phyloP scores from a whole-genome alignment of 768 basidiomycete species.

The Naematelia encephala region DNA sequence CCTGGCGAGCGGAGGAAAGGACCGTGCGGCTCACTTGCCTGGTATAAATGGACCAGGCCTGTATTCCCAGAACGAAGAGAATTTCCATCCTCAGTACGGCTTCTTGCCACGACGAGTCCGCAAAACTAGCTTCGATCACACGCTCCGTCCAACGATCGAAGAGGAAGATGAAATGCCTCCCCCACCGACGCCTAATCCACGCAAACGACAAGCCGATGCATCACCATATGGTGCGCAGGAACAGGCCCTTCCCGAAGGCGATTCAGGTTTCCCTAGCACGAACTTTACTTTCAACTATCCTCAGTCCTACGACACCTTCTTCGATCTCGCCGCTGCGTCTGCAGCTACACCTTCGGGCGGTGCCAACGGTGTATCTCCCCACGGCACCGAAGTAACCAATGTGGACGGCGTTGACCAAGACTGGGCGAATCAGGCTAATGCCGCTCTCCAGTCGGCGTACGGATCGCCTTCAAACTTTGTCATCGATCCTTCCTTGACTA shows the following conservation, averaged over 20 bases:
- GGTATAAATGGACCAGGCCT: slow-evolving; percentile 48
- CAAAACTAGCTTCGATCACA: slow-evolving; percentile 94
- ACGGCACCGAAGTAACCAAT: neutral
- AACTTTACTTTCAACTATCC: slow-evolving; percentile 50
- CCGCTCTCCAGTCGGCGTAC: slow-evolving; percentile 25
- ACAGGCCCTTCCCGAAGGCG: slow-evolving; percentile 26
- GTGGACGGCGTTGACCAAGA: neutral
- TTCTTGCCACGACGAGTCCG: slow-evolving; percentile 77
- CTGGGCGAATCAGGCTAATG: slow-evolving; percentile 12
- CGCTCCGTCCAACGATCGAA: slow-evolving; percentile 61
- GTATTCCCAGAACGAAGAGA: slow-evolving; percentile 43
- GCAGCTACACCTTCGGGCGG: slow-evolving; percentile 32
- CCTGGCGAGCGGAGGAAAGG: slow-evolving; percentile 13
- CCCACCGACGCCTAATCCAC: slow-evolving; percentile 26
- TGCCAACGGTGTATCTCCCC: slow-evolving; percentile 11
- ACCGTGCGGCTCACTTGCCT: slow-evolving; percentile 29
- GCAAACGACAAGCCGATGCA: slow-evolving; percentile 50
- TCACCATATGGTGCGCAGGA: slow-evolving; percentile 34
- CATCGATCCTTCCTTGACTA: slow-evolving; percentile 9
- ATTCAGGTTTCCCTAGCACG: slow-evolving; percentile 45
- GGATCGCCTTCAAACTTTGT: slow-evolving; percentile 26
- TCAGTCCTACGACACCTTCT: slow-evolving; percentile 48
- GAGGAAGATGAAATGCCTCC: slow-evolving; percentile 58
- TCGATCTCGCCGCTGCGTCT: slow-evolving; percentile 47
- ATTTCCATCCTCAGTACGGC: slow-evolving; percentile 49